Percentiles rank a stretch among this genome's conserved stretches.
These are phyloP conservation scores for Helicocarpus griseus DNA, from an alignment of 2,329 filamentous ascomycete species.

Conservation along the genomic window DNA sequence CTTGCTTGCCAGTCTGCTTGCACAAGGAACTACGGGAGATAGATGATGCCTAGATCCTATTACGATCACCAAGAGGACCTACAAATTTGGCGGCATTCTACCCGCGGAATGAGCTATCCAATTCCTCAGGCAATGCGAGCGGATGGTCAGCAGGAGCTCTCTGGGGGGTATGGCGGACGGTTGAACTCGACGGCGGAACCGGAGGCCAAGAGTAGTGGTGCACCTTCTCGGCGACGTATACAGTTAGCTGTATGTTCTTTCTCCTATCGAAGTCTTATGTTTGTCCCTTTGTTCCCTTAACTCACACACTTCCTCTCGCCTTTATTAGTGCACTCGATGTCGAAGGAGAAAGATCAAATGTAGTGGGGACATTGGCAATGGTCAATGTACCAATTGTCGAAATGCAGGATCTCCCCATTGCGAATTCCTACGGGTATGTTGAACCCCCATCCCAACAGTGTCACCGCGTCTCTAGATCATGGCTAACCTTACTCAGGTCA, in stretches of 20 bases:
- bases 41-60: conserved; percentile 17
- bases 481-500: conserved; percentile 18
- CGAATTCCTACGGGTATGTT: conserved; percentile 64
- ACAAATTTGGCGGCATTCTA: conserved; percentile 16
- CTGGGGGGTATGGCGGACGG: conserved; percentile 10
- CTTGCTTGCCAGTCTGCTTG: conserved; percentile 2
- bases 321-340: conserved; percentile 67
- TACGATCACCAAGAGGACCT: conserved; percentile 17
- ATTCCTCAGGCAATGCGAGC: conserved; percentile 18
- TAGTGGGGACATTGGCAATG: conserved; percentile 71
- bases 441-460: not conserved
- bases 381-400: conserved; percentile 75
- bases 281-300: not conserved
- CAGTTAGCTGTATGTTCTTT: conserved; percentile 38
- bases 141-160: conserved; percentile 19
- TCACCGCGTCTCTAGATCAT: not conserved
- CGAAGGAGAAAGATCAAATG: conserved; percentile 92
- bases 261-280: not conserved
- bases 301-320: not conserved
- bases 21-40: conserved; percentile 6
- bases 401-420: conserved; percentile 57
- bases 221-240: conserved; percentile 40
- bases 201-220: conserved; percentile 29
- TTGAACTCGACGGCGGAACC: conserved; percentile 18
- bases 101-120: conserved; percentile 17